Conservation (phyloP, 495 filamentous ascomycete species). For the Aspergillus baeticus region DNA sequence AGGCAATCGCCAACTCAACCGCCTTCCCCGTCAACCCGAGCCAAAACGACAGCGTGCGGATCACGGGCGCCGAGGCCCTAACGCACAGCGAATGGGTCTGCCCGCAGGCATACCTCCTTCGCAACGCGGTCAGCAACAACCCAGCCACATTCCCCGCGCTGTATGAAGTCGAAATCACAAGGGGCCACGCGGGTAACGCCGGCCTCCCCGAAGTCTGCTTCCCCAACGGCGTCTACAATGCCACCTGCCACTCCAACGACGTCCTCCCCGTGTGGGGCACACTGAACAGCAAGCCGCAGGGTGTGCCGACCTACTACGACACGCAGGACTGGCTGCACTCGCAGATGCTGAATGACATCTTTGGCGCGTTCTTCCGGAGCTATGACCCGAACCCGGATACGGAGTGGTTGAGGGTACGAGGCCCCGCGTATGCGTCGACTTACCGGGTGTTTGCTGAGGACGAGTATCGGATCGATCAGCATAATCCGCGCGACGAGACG, state of each 20-base stretch:
- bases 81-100: conserved; percentile 31
- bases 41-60: conserved; percentile 22
- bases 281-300: conserved; percentile 28
- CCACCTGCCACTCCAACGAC: conserved; percentile 31
- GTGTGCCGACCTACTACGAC: conserved; percentile 27
- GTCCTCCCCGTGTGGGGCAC: conserved; percentile 32
- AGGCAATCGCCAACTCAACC: conserved; percentile 15
- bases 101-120: conserved; percentile 26
- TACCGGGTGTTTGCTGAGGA: neutral
- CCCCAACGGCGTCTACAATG: conserved; percentile 29
- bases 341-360: conserved; percentile 31
- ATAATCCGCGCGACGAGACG: conserved; percentile 9
- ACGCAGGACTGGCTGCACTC: conserved; percentile 21
- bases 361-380: conserved; percentile 23
- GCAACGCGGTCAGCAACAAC: conserved; percentile 1
- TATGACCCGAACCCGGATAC: conserved; percentile 25
- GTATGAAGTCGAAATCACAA: conserved; percentile 23
- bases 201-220: conserved; percentile 25
- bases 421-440: conserved; percentile 25
- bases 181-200: conserved; percentile 24
- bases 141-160: conserved; percentile 20
- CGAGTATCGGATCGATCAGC: conserved; percentile 10
- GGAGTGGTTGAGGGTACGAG: conserved; percentile 14
- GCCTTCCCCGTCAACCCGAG: conserved; percentile 17
- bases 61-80: conserved; percentile 16